phyloP scores from a whole-genome alignment of 768 basidiomycete genomes.

The Boletus rex-veris region DNA sequence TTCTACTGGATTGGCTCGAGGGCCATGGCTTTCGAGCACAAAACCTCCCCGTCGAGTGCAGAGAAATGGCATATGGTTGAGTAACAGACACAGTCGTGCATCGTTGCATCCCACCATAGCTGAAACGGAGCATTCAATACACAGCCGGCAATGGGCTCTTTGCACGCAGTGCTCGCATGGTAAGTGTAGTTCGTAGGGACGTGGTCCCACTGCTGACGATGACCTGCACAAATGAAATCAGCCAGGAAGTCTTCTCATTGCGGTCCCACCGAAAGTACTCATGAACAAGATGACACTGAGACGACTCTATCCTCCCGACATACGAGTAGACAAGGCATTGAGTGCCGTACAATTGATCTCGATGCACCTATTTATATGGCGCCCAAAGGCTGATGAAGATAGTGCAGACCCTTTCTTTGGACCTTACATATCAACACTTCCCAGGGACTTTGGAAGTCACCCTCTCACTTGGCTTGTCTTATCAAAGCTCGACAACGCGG shows the following conservation, averaged over 20 bases:
- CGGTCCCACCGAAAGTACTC: constrained; percentile 64
- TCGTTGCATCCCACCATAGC: neutral
- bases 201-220: neutral
- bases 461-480: constrained; percentile 73
- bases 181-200: constrained; percentile 26
- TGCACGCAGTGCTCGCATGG: constrained; percentile 41
- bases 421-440: constrained; percentile 78
- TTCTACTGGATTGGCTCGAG: constrained; percentile 52
- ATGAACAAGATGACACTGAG: constrained; percentile 71
- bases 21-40: constrained; percentile 45
- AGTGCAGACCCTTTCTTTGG: constrained; percentile 58
- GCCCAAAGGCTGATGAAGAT: constrained; percentile 40
- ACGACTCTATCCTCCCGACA: constrained; percentile 48
- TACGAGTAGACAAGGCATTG: constrained; percentile 28
- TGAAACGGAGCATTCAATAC: constrained; percentile 2
- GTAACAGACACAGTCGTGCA: constrained; percentile 11
- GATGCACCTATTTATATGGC: constrained; percentile 73
- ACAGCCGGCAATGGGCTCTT: constrained; percentile 70
- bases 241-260: constrained; percentile 59
- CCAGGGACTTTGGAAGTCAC: constrained; percentile 68
- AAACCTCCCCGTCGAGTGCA: constrained; percentile 48
- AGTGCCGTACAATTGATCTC: constrained; percentile 75
- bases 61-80: constrained; percentile 49
- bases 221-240: constrained; percentile 24
- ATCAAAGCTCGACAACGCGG: constrained; percentile 16